Base-by-base conservation (phyloP, 1,284 basidiomycete species). In the Ganoderma lucidum region DNA sequence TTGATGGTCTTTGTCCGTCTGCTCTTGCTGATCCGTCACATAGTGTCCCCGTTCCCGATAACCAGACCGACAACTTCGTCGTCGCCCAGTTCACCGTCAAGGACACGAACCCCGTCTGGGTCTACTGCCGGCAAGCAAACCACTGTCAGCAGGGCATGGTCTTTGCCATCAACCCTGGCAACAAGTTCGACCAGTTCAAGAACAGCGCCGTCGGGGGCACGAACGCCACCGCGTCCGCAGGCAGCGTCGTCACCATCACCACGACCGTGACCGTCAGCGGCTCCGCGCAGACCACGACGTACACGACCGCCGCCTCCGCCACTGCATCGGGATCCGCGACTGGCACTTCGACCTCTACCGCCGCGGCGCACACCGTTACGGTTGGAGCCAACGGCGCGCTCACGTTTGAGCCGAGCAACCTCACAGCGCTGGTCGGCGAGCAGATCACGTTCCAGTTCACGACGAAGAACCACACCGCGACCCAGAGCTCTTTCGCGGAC, bases 401-500 rank as follows among this genome's bases (percentile, higher is more conserved):
- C 48, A 76, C 79, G 45, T 91, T 86, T 79, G 78, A 75, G n/a
- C 89, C 89, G 6, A 77, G 84, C 55, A 88, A 86, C 74, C 87
- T 90, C 77, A 83, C 83, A 59, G 89, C 89, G 37, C 80, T 84
- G 70, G 78, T 83, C 58, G 87, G 89, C 8, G 90, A 91, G 75
- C 88, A 86, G 2, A 81, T 91, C 71, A 88, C 86, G 10, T 90
- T 92, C 80, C 82, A 86, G 75, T 91, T 91, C 81, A 81, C 76
- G 65, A 75, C 77, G 67, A 82, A 81, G 75, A 84, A 84, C 75
- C 84, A 86, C 76, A 85, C 83, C 5, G 86, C 82, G 44, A 90
- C 89, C 10, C 85, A 87, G 73, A 89, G 87, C 70, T 84, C 83
- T 61, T 92, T 92, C 78, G 80, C 80, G 48, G 75, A 80, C 28